These are phyloP conservation scores for Trichoderma sp. DNA, from an alignment of 2,329 filamentous ascomycete species.

Conservation along the genomic window DNA sequence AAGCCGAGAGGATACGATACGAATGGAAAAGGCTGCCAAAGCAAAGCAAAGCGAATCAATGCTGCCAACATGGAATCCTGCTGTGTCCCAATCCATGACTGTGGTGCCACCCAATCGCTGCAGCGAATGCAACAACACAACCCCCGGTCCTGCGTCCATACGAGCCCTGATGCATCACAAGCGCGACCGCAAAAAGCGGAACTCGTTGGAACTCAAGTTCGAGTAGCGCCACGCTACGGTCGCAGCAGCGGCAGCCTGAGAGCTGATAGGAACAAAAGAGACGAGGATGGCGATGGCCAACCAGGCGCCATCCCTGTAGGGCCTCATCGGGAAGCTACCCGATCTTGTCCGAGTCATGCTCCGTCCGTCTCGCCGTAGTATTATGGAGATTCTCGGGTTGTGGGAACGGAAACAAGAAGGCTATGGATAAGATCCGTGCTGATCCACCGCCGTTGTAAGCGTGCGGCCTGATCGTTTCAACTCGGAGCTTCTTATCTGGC, in stretches of 20 bases:
- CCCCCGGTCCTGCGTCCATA: conserved; percentile 16
- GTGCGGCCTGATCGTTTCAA: not conserved
- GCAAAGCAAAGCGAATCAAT: not conserved
- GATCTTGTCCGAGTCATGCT: conserved; percentile 12
- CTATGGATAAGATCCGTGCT: conserved; percentile 2
- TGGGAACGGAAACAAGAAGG: not conserved
- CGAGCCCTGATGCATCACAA: conserved; percentile 17
- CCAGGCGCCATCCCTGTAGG: conserved; percentile 1
- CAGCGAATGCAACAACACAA: not conserved
- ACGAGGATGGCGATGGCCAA: not conserved
- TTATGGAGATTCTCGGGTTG: conserved; percentile 1
- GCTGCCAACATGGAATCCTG: not conserved
- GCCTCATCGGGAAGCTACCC: conserved; percentile 14
- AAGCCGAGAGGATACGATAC: conserved; percentile 5
- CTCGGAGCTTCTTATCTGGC: not conserved
- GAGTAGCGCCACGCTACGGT: conserved; percentile 9
- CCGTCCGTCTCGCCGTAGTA: conserved; percentile 6
- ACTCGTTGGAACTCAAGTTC: not conserved
- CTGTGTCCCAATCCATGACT: not conserved
- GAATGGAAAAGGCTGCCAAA: not conserved
- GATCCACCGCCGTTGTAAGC: not conserved
- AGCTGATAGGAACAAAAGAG: not conserved
- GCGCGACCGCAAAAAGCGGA: conserved; percentile 18
- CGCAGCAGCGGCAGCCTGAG: not conserved
- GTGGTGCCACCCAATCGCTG: conserved; percentile 3